Evolutionary conservation across 2,329 filamentous ascomycete species (phyloP).

Genomic region (Uncinocarpus reesii): DNA sequence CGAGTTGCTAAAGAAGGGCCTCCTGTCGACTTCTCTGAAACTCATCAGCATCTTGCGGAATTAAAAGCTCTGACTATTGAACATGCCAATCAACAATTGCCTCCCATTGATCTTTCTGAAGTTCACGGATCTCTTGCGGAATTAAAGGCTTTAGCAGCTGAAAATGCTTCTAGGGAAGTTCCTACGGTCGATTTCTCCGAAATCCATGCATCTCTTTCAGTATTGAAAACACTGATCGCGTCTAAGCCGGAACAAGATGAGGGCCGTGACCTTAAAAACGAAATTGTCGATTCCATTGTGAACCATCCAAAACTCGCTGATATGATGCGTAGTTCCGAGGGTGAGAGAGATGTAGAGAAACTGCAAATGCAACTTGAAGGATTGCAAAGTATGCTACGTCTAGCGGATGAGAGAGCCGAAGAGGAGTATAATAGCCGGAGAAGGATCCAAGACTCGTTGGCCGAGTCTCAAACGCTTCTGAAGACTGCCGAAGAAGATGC

Average conservation of each 20-base stretch:
- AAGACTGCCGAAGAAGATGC: slow-evolving; percentile 53
- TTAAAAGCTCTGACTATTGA: slow-evolving; percentile 35
- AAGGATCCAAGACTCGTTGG: slow-evolving; percentile 59
- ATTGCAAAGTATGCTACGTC: slow-evolving; percentile 57
- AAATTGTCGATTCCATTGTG: slow-evolving; percentile 55
- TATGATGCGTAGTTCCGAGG: slow-evolving; percentile 42
- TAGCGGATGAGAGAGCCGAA: slow-evolving; percentile 54
- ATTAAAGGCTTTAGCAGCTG: slow-evolving; percentile 10
- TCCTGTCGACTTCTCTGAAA: slow-evolving; percentile 7
- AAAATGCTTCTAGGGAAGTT: slow-evolving; percentile 15
- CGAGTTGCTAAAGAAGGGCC: slow-evolving; percentile 15
- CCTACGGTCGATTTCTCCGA: slow-evolving; percentile 8
- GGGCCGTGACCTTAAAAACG: slow-evolving; percentile 47
- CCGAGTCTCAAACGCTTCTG: slow-evolving; percentile 61
- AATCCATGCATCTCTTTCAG: slow-evolving; percentile 17
- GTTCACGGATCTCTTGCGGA: slow-evolving; percentile 33
- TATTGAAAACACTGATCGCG: slow-evolving; percentile 33
- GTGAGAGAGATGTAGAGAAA: slow-evolving; percentile 39
- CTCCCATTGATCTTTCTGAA: slow-evolving; percentile 29
- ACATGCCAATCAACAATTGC: no score
- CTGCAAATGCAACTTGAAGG: slow-evolving; percentile 52
- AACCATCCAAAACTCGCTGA: slow-evolving; percentile 46
- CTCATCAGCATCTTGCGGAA: slow-evolving; percentile 19
- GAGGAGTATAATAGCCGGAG: slow-evolving; percentile 54
- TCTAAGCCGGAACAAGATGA: slow-evolving; percentile 26